Evolutionary conservation across 2,329 filamentous ascomycete genomes (phyloP).

Genomic region (Epichloe bromicola): DNA sequence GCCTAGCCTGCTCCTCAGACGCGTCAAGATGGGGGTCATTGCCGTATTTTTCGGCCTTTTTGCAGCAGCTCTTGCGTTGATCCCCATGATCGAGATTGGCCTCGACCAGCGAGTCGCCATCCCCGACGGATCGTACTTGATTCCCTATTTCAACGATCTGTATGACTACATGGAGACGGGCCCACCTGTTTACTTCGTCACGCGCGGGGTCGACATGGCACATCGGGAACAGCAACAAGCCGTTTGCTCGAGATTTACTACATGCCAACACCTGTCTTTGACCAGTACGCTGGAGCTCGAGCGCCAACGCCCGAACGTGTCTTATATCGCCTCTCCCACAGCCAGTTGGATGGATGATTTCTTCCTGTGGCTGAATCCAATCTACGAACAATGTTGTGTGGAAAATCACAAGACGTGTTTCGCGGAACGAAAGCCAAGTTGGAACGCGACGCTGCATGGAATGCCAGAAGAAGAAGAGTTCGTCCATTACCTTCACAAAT

Average conservation of each 20-base stretch:
- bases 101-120: conserved; percentile 92
- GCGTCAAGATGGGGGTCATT: conserved; percentile 64
- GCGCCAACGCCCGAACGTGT: conserved; percentile 75
- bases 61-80: conserved; percentile 68
- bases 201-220: conserved; percentile 67
- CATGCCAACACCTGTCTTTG: conserved; percentile 72
- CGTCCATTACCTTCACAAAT: conserved; percentile 69
- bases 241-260: conserved; percentile 81
- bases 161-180: conserved; percentile 86
- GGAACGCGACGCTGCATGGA: conserved; percentile 79
- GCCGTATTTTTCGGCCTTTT: conserved; percentile 79
- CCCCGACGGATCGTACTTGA: conserved; percentile 85
- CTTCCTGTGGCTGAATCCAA: conserved; percentile 90
- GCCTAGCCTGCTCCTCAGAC: conserved; percentile 64
- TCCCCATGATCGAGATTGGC: conserved; percentile 75
- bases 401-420: conserved; percentile 67
- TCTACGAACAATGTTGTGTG: conserved; percentile 57
- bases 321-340: conserved; percentile 75
- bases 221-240: conserved; percentile 65
- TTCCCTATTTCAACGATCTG: conserved; percentile 91
- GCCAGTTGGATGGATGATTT: conserved; percentile 97
- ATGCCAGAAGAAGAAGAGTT: conserved; percentile 96
- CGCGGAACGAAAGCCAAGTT: conserved; percentile 58
- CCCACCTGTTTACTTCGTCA: conserved; percentile 93
- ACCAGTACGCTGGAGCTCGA: conserved; percentile 89